Evolutionary conservation across 2,329 filamentous ascomycete species (phyloP).

Genomic region (Aspergillus quadricinctus): DNA sequence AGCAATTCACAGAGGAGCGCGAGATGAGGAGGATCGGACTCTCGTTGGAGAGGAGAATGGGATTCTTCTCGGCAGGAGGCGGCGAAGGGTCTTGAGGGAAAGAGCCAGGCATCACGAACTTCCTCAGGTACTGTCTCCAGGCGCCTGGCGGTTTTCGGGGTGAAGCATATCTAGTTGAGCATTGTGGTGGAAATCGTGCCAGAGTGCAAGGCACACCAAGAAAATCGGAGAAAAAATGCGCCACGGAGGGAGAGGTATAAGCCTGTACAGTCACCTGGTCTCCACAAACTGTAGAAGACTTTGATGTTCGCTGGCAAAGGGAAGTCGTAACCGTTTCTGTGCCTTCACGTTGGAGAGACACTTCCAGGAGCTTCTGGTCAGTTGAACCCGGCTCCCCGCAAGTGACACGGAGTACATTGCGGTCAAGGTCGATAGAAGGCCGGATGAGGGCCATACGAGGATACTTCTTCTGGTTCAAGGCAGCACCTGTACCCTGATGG

Average conservation of each 20-base stretch:
- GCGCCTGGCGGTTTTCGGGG: conserved; percentile 55
- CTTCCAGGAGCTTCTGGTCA: conserved; percentile 28
- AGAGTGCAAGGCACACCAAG: conserved; percentile 77
- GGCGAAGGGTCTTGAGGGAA: conserved; percentile 46
- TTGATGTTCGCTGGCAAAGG: conserved; percentile 42
- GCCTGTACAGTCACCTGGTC: conserved; percentile 67
- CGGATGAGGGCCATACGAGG: conserved; percentile 81
- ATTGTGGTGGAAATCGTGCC: conserved; percentile 73
- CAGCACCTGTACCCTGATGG: conserved; percentile 77
- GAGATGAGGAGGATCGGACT: conserved; percentile 87
- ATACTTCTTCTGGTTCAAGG: conserved; percentile 82
- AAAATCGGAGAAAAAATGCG: conserved; percentile 70
- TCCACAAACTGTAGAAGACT: conserved; percentile 71
- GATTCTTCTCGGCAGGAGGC: conserved; percentile 47
- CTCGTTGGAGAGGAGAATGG: conserved; percentile 84
- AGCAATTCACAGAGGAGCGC: conserved; percentile 67
- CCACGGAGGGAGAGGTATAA: conserved; percentile 64
- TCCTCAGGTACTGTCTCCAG: conserved; percentile 18
- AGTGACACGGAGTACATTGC: conserved; percentile 60
- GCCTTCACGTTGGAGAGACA: conserved; percentile 31
- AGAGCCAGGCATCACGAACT: conserved; percentile 46
- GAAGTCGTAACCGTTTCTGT: conserved; percentile 61
- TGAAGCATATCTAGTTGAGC: conserved; percentile 66
- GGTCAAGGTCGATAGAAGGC: conserved; percentile 67
- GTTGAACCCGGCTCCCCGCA: conserved; percentile 33